These are phyloP conservation scores for Linnemannia elongata DNA, from an alignment of 192 early-diverging fungal species.

Conservation along the genomic window DNA sequence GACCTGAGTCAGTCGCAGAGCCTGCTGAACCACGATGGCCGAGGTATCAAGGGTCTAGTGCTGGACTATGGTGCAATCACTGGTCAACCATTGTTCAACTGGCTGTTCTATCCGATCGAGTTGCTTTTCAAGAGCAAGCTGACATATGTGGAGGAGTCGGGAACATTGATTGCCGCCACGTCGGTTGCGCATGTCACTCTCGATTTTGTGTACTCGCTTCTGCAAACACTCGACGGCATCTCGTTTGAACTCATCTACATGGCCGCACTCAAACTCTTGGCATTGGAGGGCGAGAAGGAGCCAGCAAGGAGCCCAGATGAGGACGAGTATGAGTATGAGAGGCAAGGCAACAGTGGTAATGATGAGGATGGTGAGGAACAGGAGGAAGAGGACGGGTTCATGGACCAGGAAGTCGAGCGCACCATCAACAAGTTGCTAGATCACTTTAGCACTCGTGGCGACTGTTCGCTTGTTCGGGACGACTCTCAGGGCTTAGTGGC, in stretches of 20 bases:
- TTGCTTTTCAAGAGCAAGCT: conserved; percentile 40
- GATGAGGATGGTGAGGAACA: conserved; percentile 19
- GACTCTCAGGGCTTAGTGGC: conserved; percentile 14
- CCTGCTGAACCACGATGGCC: conserved; percentile 46
- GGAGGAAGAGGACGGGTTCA: conserved; percentile 50
- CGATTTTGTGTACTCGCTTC: conserved; percentile 49
- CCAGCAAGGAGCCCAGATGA: conserved; percentile 5
- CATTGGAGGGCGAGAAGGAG: conserved; percentile 44
- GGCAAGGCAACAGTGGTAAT: neutral
- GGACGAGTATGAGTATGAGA: conserved; percentile 22
- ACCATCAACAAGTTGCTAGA: conserved; percentile 41
- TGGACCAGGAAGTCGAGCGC: conserved; percentile 44
- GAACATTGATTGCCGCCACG: conserved; percentile 46
- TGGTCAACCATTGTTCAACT: conserved; percentile 50
- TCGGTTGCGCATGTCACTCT: conserved; percentile 39
- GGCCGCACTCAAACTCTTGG: conserved; percentile 38
- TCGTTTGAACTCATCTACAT: conserved; percentile 51
- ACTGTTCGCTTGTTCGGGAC: conserved; percentile 34
- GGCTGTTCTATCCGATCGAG: conserved; percentile 55
- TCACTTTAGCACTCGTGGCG: conserved; percentile 53
- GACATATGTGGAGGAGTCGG: conserved; percentile 51
- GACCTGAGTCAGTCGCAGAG: conserved; percentile 38
- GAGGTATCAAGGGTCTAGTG: conserved; percentile 35
- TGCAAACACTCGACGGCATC: conserved; percentile 51
- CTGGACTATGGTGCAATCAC: conserved; percentile 48